These are phyloP conservation scores for Populus tomentosa DNA, from an alignment of 441 rosid genomes.

Conservation along the genomic window DNA sequence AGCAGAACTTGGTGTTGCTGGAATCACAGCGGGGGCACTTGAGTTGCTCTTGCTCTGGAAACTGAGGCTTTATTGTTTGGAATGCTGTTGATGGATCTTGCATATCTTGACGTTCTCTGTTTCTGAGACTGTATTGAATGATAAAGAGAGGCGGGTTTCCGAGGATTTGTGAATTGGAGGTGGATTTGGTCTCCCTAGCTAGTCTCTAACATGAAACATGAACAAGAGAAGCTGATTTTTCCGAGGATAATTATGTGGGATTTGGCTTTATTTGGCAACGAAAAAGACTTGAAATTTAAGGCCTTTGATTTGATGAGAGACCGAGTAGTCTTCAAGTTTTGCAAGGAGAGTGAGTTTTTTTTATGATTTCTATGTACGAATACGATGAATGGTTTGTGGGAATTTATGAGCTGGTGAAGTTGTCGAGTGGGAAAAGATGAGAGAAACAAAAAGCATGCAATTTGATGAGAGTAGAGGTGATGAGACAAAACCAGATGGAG, in stretches of 20 bases:
- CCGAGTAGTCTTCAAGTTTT: neutral
- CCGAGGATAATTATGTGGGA: neutral
- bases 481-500: no score
- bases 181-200: neutral
- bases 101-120: conserved; percentile 25
- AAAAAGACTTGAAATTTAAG: neutral
- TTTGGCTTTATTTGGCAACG: neutral
- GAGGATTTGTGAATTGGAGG: neutral
- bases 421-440: no score
- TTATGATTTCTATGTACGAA: no score
- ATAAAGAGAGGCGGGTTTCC: neutral
- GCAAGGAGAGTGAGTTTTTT: neutral
- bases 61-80: conserved; percentile 46
- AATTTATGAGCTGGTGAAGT: no score
- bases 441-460: no score
- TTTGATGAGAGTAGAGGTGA: no score
- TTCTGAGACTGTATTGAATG: neutral
- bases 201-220: no score
- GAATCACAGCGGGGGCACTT: conserved; percentile 92
- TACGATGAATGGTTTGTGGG: no score
- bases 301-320: neutral
- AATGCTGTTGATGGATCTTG: conserved; percentile 51
- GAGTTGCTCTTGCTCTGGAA: conserved; percentile 77
- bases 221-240: no score
- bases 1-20: conserved; percentile 84